Evolutionary conservation across 2,329 filamentous ascomycete species (phyloP).

Genomic region (Apiospora kogelbergensis): DNA sequence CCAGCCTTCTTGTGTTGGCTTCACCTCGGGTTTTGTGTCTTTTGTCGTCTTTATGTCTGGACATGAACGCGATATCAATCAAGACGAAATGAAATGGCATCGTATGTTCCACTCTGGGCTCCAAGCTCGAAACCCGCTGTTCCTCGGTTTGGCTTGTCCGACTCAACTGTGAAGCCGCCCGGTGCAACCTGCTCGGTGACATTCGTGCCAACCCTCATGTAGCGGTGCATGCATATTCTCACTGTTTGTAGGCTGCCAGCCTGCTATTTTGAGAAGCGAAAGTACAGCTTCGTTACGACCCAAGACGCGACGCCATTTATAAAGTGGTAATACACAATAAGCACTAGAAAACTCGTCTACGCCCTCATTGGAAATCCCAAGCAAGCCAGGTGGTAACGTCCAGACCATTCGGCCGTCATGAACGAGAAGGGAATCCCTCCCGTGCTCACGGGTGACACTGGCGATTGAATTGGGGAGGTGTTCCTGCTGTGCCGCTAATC

Average conservation of each 20-base stretch:
- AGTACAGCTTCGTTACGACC: neutral
- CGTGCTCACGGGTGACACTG: neutral
- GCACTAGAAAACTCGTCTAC: neutral
- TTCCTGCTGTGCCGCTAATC: neutral
- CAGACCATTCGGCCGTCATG: neutral
- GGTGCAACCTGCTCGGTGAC: neutral
- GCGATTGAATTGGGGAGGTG: neutral
- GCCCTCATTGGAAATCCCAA: neutral
- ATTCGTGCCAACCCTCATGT: neutral
- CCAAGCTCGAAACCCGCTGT: neutral
- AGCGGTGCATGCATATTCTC: neutral
- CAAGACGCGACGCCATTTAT: constrained; percentile 1
- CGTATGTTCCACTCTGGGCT: neutral
- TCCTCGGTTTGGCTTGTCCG: neutral
- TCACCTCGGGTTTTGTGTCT: constrained; percentile 15
- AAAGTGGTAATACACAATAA: neutral
- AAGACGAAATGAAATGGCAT: neutral
- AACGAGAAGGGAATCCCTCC: neutral
- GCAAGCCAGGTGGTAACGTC: neutral
- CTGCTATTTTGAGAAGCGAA: constrained; percentile 7
- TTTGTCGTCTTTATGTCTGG: neutral
- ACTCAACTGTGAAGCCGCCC: neutral
- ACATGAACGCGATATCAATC: neutral
- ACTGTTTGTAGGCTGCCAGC: neutral
- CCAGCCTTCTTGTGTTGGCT: constrained; percentile 10